These are phyloP conservation scores for Tolypocladium cylindrosporum DNA, from an alignment of 2,329 filamentous ascomycete genomes.

Conservation along the genomic window DNA sequence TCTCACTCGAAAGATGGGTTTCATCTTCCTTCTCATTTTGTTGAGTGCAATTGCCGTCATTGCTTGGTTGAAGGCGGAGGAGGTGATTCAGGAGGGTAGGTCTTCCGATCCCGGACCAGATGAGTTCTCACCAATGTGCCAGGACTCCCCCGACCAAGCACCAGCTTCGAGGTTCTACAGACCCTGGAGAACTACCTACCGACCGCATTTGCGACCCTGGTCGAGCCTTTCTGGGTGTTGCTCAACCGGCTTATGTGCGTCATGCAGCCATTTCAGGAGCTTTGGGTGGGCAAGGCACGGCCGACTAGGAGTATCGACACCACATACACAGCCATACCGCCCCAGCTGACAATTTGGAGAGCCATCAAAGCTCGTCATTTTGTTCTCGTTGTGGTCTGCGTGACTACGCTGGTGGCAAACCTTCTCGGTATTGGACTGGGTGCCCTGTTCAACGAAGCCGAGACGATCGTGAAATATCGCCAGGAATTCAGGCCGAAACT, in stretches of 20 bases:
- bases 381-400: slow-evolving; percentile 34
- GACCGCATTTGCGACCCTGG: slow-evolving; percentile 40
- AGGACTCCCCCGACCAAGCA: slow-evolving; percentile 20
- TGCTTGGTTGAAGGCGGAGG: slow-evolving; percentile 13
- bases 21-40: slow-evolving; percentile 7
- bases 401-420: slow-evolving; percentile 38
- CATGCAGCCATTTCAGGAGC: slow-evolving; percentile 42
- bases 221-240: slow-evolving; percentile 47
- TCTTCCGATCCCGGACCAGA: too few relatives aligned
- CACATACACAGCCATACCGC: slow-evolving; percentile 44
- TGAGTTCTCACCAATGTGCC: background rate
- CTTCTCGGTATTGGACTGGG: slow-evolving; percentile 41
- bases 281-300: slow-evolving; percentile 26
- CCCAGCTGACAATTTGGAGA: slow-evolving; percentile 37
- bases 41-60: slow-evolving; percentile 8
- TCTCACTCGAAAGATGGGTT: slow-evolving; percentile 8
- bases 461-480: background rate
- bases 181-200: slow-evolving; percentile 40
- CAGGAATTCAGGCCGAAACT: background rate
- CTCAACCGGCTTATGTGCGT: slow-evolving; percentile 43
- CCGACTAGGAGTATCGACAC: slow-evolving; percentile 28
- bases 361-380: slow-evolving; percentile 35
- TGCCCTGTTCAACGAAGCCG: slow-evolving; percentile 35
- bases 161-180: slow-evolving; percentile 23
- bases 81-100: slow-evolving; percentile 9